These are phyloP conservation scores for Bipolaris sorokiniana DNA, from an alignment of 2,329 filamentous ascomycete species.

Conservation along the genomic window DNA sequence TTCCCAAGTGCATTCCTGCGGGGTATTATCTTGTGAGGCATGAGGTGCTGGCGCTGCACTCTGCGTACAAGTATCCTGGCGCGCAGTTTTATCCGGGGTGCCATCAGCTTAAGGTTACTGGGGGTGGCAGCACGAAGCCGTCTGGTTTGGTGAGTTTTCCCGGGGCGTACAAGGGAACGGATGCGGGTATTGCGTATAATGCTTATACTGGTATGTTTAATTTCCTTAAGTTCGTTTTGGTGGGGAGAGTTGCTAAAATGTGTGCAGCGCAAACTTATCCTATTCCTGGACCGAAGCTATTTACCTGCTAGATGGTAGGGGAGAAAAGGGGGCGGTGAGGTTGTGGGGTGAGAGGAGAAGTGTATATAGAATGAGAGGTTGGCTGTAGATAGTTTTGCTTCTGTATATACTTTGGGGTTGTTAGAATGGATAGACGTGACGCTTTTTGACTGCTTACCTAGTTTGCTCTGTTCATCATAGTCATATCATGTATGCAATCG, in stretches of 20 bases:
- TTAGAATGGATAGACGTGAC: background rate
- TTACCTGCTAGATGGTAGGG: constrained; percentile 34
- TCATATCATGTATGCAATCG: too few species aligned
- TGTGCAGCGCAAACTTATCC: constrained; percentile 31
- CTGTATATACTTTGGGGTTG: constrained; percentile 7
- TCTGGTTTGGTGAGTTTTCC: constrained; percentile 58
- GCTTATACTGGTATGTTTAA: constrained; percentile 52
- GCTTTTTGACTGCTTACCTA: too few species aligned
- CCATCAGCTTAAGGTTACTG: constrained; percentile 63
- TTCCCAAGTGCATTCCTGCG: constrained; percentile 59
- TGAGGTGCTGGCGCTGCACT: constrained; percentile 63
- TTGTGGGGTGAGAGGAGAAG: background rate
- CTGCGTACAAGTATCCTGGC: constrained; percentile 57
- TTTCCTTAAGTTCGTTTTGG: background rate
- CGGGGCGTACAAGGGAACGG: constrained; percentile 59
- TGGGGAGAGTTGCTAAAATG: background rate
- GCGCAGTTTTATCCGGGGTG: constrained; percentile 65
- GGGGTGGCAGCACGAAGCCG: constrained; percentile 54
- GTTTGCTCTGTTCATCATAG: too few species aligned
- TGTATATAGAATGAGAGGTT: background rate
- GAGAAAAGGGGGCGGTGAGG: background rate
- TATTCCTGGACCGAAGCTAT: constrained; percentile 37
- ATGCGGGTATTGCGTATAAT: constrained; percentile 61
- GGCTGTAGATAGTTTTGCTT: constrained; percentile 15
- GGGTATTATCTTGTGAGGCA: constrained; percentile 66